A percentile compares a stretch with the other conserved stretches of the same genome.
Conservation (phyloP, 2,329 filamentous ascomycete genomes). For the Microthyrium microscopicum region DNA sequence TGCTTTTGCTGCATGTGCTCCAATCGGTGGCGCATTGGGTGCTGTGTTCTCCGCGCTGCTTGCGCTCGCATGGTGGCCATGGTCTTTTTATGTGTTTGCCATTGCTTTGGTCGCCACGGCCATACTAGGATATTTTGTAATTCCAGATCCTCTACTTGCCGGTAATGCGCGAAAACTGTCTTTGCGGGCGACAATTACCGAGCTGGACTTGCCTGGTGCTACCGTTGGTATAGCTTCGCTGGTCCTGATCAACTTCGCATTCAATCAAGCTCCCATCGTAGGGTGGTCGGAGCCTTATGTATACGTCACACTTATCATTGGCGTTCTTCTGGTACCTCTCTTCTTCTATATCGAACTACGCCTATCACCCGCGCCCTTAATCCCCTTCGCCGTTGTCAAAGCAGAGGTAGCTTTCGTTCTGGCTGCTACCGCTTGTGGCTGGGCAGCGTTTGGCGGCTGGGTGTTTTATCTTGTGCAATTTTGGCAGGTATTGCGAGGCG, state of each 20-base stretch:
- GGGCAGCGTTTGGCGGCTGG: slow-evolving; percentile 19
- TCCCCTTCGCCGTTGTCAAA: slow-evolving; percentile 37
- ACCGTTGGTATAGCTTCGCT: slow-evolving; percentile 36
- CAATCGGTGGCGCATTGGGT: slow-evolving; percentile 27
- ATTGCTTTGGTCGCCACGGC: slow-evolving; percentile 23
- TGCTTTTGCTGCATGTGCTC: slow-evolving; percentile 32
- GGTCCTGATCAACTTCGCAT: slow-evolving; percentile 48
- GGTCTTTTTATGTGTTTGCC: slow-evolving; percentile 30
- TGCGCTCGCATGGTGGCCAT: slow-evolving; percentile 34
- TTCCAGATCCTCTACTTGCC: slow-evolving; percentile 19
- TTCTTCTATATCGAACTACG: slow-evolving; percentile 39
- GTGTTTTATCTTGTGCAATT: slow-evolving; percentile 19
- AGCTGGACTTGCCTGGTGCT: slow-evolving; percentile 29
- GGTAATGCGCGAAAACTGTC: slow-evolving; percentile 1
- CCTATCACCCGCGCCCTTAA: slow-evolving; percentile 33
- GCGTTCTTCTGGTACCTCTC: slow-evolving; percentile 32
- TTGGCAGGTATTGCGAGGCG: slow-evolving; percentile 13
- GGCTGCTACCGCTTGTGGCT: slow-evolving; percentile 31
- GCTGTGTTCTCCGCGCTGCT: slow-evolving; percentile 25
- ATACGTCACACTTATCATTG: slow-evolving; percentile 40
- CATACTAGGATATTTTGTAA: slow-evolving; percentile 20
- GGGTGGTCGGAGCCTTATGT: slow-evolving; percentile 42
- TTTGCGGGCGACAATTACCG: slow-evolving; percentile 14
- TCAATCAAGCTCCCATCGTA: slow-evolving; percentile 45
- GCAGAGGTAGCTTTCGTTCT: slow-evolving; percentile 39